Evolutionary conservation across 371 early-diverging fungal genomes (phyloP).

Genomic region (Rhizopus microsporus): DNA sequence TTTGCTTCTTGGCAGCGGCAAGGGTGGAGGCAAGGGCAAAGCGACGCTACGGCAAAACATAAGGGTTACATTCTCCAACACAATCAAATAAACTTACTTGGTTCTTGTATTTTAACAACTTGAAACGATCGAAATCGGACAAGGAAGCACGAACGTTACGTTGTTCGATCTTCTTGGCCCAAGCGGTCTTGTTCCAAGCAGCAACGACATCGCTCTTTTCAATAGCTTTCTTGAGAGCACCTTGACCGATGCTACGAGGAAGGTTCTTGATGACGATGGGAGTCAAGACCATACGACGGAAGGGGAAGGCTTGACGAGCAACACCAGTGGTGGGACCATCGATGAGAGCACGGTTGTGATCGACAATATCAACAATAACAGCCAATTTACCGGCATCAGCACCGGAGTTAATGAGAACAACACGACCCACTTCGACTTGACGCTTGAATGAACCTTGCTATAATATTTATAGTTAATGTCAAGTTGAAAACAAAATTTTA

Average conservation of each 20-base stretch:
- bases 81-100: conserved; percentile 45
- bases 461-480: neutral
- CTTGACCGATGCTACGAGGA: conserved; percentile 83
- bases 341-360: conserved; percentile 96
- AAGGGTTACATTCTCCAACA: neutral
- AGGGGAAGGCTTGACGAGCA: conserved; percentile 82
- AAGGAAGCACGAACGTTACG: conserved; percentile 78
- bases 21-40: conserved; percentile 39
- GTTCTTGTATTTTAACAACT: conserved; percentile 84
- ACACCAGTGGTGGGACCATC: conserved; percentile 98
- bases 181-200: conserved; percentile 85
- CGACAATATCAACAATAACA: conserved; percentile 97
- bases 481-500: too few species aligned
- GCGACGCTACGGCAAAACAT: conserved; percentile 37
- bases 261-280: conserved; percentile 80
- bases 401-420: conserved; percentile 94
- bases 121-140: conserved; percentile 97
- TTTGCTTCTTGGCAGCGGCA: conserved; percentile 49
- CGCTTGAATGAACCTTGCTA: conserved; percentile 78
- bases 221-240: conserved; percentile 77
- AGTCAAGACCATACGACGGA: conserved; percentile 90
- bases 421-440: conserved; percentile 98
- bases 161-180: conserved; percentile 91
- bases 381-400: conserved; percentile 94
- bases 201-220: conserved; percentile 81